Evolutionary conservation across 768 basidiomycete species (phyloP).

Genomic region (Lentinula sp.): DNA sequence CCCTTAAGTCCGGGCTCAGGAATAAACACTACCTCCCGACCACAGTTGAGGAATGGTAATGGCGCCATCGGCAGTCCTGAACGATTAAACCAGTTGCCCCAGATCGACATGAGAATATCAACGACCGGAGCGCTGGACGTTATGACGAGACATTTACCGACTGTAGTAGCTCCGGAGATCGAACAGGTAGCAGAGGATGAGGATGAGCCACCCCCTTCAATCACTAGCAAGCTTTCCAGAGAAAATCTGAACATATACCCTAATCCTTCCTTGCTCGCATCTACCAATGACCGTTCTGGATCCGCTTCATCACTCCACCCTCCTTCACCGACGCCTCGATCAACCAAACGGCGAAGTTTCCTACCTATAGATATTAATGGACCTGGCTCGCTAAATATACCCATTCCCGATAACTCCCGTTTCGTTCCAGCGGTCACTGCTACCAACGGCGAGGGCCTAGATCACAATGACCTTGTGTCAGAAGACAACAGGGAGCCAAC

Average conservation of each 20-base stretch:
- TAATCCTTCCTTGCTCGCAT: background rate
- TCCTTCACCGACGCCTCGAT: conserved; percentile 37
- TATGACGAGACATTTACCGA: conserved; percentile 27
- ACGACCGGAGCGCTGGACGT: conserved; percentile 59
- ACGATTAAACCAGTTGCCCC: conserved; percentile 41
- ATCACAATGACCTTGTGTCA: conserved; percentile 10
- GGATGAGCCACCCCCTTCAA: background rate
- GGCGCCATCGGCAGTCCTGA: conserved; percentile 16
- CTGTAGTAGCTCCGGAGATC: conserved; percentile 3
- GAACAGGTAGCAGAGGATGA: conserved; percentile 1
- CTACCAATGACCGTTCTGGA: background rate
- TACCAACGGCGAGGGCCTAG: conserved; percentile 24
- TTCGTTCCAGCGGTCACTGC: conserved; percentile 50
- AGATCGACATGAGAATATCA: conserved; percentile 68
- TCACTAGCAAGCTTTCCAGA: conserved; percentile 13
- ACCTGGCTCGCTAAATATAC: conserved; percentile 53
- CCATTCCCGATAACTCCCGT: conserved; percentile 56
- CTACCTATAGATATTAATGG: conserved; percentile 63
- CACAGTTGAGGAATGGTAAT: conserved; percentile 10
- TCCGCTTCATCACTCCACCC: conserved; percentile 30
- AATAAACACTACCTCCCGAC: conserved; percentile 4
- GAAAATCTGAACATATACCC: conserved; percentile 19
- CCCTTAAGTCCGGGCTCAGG: background rate
- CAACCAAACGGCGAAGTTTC: conserved; percentile 81
- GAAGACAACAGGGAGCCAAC: conserved; percentile 24